Evolutionary conservation across 768 basidiomycete genomes (phyloP), one percentile per base, ranked within the genome.

Genomic region (Obba rivulosa): DNA sequence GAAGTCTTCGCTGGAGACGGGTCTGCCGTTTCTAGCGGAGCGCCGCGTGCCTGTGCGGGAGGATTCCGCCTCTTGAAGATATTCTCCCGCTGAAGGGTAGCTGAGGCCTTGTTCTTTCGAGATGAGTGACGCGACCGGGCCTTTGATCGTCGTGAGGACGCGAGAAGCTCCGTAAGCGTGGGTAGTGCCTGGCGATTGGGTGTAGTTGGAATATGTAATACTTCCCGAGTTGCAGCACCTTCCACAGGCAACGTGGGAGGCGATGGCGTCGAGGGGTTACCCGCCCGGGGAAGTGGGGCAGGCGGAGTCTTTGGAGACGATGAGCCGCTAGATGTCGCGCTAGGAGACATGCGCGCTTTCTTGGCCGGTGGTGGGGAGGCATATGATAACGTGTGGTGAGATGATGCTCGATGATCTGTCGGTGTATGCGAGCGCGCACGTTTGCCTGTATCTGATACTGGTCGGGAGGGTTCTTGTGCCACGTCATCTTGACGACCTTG

Each of bases 141-240:
- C 45, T 63, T 66, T 20, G 67, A 61, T 41, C 68, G 62, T 46
- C 69, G 69, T 18, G 72, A 66, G 18, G 74, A 72, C 1, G 74
- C 74, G 1, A 77, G 63, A 11, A 78, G 69, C 40, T 73, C 73
- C 1, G 66, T 72, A 25, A 74, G 60, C 9, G 66, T 74, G 11
- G 70, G 76, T 39, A 72, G 49, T 8, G 59, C 60, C 38, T 62
- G 57, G 2, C 62, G 62, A 10, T 61, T 56, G 11, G 65, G 63
- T 2, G 60, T 60, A 8, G 48, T 48, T 3, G 61, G 58, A 13
- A 66, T 53, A 16, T 60, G 58, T 1, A 61, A 49, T 11, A 53
- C 43, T 24, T 56, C 52, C n/a, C 55, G 52, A 48, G 65, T 59
- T 11, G 54, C 59, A 22, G 61, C 44, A 17, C 54, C 54, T 43